Conservation (phyloP, 2,329 filamentous ascomycete species). For the Dothiorella sarmentorum region DNA sequence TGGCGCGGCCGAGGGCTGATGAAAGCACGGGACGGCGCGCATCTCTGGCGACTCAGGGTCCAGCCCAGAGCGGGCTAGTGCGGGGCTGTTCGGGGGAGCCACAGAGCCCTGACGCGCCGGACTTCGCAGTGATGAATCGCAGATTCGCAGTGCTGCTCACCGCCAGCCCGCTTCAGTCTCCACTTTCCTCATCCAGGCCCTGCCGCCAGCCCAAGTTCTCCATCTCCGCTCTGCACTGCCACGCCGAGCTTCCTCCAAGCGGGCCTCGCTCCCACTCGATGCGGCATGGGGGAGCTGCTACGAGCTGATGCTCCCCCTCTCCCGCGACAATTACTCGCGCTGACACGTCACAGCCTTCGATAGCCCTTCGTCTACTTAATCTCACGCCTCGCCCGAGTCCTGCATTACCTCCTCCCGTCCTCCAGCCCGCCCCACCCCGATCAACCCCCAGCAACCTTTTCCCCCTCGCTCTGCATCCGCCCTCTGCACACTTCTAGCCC, state of each 20-base stretch:
- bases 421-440: not conserved
- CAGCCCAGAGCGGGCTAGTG: not conserved
- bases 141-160: not conserved
- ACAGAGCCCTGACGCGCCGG: not conserved
- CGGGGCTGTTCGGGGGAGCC: too few species aligned
- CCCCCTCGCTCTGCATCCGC: not conserved
- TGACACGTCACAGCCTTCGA: conserved; percentile 2
- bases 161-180: conserved; percentile 5
- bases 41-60: conserved; percentile 7
- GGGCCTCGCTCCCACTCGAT: not conserved
- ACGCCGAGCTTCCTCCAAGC: conserved; percentile 10
- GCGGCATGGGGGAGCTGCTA: not conserved
- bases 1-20: not conserved
- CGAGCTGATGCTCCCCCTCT: not conserved
- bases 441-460: not conserved
- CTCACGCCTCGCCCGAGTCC: not conserved
- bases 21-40: not conserved
- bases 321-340: not conserved
- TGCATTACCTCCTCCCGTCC: not conserved
- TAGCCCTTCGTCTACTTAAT: conserved; percentile 6
- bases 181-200: conserved; percentile 1
- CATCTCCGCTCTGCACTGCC: conserved; percentile 15
- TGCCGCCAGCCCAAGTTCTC: not conserved
- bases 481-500: not conserved
- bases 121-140: too few species aligned